Base-by-base conservation (phyloP, 1,284 basidiomycete species). In the Fistulinella staudtii region DNA sequence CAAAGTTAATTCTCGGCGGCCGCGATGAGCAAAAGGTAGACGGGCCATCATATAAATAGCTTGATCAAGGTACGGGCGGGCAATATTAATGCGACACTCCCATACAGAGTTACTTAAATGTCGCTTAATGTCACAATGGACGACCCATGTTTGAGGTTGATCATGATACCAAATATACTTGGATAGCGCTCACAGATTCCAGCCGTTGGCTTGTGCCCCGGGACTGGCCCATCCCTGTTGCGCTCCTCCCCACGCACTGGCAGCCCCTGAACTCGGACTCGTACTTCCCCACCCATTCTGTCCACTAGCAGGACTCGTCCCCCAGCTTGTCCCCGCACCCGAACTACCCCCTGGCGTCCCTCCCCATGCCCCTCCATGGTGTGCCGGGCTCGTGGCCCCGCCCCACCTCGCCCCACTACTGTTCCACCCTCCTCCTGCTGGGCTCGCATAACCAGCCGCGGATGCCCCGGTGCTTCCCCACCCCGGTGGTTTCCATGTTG, bases 121-220 rank as follows among this genome's bases (percentile, higher is more conserved):
- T n/a, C n/a, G n/a, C n/a, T n/a, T n/a, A n/a, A n/a, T n/a, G n/a
- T n/a, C n/a, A n/a, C n/a, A n/a, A n/a, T n/a, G n/a, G n/a, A n/a
- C n/a, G n/a, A n/a, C n/a, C n/a, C n/a, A n/a, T n/a, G n/a, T n/a
- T n/a, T n/a, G n/a, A n/a, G n/a, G n/a, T n/a, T n/a, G n/a, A n/a
- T n/a, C 13, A 25, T 35, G 4, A 24, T 34, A 29, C 25, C n/a
- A 25, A 27, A 25, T 17, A 42, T 17, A 36, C 28, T 17, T 14
- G 3, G 13, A 39, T 27, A 18, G 9, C 8, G 13, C 36, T 20
- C 57, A 77, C 23, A 76, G 62, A 51, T 71, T 78, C 77, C 79
- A 80, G n/a, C 77, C 78, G 53, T 76, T 77, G 18, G 74, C 56
- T 51, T 73, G 75, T 47, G 65, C 76, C 41, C 47, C 58, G 17